Conservation (phyloP, 208 protist genomes). For the Phytomonas sp. region DNA sequence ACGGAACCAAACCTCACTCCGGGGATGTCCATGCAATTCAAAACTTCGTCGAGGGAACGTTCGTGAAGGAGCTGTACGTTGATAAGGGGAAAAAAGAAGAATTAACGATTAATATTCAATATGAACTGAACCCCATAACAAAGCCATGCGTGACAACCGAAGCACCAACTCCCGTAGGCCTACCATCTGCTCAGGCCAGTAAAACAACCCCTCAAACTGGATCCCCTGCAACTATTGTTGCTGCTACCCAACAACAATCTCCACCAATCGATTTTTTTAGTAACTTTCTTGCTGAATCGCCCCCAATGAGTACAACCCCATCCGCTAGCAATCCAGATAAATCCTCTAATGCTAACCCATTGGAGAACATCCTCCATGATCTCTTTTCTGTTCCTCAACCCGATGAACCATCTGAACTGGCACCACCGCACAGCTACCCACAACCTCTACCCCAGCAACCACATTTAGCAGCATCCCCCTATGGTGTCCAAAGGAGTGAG, state of each 20-base stretch:
- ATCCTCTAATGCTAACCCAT: neutral
- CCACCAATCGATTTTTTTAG: neutral
- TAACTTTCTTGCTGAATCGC: neutral
- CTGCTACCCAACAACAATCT: conserved; percentile 13
- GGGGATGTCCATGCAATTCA: conserved; percentile 34
- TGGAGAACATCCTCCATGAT: neutral
- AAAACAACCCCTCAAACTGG: neutral
- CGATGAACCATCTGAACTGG: neutral
- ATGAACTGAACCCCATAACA: conserved; percentile 5
- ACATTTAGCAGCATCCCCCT: neutral
- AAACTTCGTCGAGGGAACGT: conserved; percentile 33
- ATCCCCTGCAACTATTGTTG: conserved; percentile 5
- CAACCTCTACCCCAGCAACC: conserved; percentile 2
- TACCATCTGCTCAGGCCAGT: conserved; percentile 1
- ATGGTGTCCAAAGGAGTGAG: neutral
- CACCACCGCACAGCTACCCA: neutral
- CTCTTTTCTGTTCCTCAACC: neutral
- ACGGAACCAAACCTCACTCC: conserved; percentile 21
- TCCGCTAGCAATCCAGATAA: neutral
- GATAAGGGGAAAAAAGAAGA: conserved; percentile 21
- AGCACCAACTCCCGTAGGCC: conserved; percentile 11
- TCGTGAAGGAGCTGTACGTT: conserved; percentile 26
- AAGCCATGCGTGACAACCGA: conserved; percentile 6
- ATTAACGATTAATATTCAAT: conserved; percentile 19
- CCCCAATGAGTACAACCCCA: neutral